phyloP scores from a whole-genome alignment of 2,329 filamentous ascomycete species.

The Pseudogymnoascus destructans region DNA sequence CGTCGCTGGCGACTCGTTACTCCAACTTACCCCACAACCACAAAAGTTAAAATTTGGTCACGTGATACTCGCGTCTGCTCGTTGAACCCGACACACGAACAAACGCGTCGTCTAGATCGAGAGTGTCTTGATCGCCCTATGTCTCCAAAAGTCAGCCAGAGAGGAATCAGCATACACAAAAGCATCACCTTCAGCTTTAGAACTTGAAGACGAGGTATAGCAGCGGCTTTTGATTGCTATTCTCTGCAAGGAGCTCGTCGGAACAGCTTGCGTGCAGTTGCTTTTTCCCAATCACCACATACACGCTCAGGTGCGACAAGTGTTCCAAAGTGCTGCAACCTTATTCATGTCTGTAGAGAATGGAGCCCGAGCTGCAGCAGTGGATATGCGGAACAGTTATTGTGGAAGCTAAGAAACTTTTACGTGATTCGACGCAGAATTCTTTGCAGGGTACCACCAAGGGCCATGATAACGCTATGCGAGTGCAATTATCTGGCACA shows the following conservation, averaged over 20 bases:
- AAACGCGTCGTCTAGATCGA: not conserved
- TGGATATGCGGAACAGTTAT: not conserved
- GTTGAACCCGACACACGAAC: not conserved
- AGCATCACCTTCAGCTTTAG: not conserved
- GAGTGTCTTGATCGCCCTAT: not conserved
- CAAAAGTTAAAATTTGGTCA: not conserved
- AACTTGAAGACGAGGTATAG: not conserved
- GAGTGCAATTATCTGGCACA: slow-evolving; percentile 1
- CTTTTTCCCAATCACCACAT: not conserved
- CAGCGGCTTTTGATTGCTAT: not conserved
- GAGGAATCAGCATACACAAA: not conserved
- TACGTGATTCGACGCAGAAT: not conserved
- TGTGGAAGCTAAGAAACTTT: not conserved
- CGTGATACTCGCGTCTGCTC: not conserved
- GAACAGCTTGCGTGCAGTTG: not conserved
- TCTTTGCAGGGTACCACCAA: not conserved
- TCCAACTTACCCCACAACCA: slow-evolving; percentile 7
- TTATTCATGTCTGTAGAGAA: not conserved
- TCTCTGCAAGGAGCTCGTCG: not conserved
- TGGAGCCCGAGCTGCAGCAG: not conserved
- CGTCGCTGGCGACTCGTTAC: not conserved
- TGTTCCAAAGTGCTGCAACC: not conserved
- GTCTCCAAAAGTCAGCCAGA: not conserved
- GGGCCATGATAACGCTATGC: not conserved
- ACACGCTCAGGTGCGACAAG: not conserved